Conservation (phyloP, 176 grass and related monocot species). For the Juncus effusus region DNA sequence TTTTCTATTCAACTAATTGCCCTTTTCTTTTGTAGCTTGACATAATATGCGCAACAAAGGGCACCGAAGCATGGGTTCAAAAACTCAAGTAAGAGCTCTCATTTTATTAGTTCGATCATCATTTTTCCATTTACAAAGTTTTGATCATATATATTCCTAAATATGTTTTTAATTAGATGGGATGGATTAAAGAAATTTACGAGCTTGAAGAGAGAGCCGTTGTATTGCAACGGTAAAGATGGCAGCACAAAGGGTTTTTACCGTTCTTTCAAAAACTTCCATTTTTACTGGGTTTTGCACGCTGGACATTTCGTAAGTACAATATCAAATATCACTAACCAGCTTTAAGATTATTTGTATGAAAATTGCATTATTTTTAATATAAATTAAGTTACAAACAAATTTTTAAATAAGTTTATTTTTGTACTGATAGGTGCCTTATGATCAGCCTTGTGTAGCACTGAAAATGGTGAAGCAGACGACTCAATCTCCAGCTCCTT, state of each 20-base stretch:
- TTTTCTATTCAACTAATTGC: neutral
- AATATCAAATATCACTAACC: slow-evolving; percentile 14
- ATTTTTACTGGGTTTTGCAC: slow-evolving; percentile 79
- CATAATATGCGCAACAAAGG: slow-evolving; percentile 63
- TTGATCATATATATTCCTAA: neutral
- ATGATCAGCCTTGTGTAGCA: slow-evolving; percentile 58
- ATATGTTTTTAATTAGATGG: slow-evolving; percentile 46
- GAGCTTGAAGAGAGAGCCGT: slow-evolving; percentile 29
- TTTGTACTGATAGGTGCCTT: slow-evolving; percentile 33
- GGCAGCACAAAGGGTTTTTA: slow-evolving; percentile 57
- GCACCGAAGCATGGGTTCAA: slow-evolving; percentile 71
- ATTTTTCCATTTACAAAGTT: no score
- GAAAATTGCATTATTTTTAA: neutral
- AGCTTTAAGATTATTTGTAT: neutral
- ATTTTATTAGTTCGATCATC: no score
- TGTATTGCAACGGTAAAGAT: slow-evolving; percentile 46
- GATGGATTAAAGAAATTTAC: slow-evolving; percentile 55
- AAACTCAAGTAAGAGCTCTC: slow-evolving; percentile 74
- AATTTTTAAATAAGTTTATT: neutral
- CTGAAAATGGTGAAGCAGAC: slow-evolving; percentile 50
- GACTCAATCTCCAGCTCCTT: slow-evolving; percentile 47
- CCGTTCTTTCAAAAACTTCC: slow-evolving; percentile 67
- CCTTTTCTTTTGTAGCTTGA: slow-evolving; percentile 44
- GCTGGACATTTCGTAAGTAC: slow-evolving; percentile 90
- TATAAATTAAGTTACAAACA: neutral